phyloP scores from a whole-genome alignment of 2,329 filamentous ascomycete genomes.

The Penicillium sp. region DNA sequence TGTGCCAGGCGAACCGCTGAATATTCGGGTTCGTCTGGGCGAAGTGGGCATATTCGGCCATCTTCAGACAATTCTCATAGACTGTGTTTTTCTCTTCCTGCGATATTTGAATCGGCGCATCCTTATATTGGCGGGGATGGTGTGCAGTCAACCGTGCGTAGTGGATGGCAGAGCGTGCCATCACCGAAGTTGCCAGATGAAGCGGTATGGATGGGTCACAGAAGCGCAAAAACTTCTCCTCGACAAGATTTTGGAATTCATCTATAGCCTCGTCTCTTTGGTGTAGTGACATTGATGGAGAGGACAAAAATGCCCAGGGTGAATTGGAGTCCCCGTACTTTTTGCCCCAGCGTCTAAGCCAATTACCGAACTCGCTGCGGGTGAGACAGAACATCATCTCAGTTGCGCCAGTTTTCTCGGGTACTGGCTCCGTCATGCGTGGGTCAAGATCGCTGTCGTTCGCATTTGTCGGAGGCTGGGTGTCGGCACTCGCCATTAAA shows the following conservation, averaged over 20 bases:
- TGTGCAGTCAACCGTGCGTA: slow-evolving; percentile 52
- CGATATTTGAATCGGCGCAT: slow-evolving; percentile 21
- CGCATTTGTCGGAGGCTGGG: slow-evolving; percentile 46
- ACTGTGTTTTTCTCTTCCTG: slow-evolving; percentile 27
- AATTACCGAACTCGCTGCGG: slow-evolving; percentile 39
- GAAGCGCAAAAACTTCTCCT: slow-evolving; percentile 41
- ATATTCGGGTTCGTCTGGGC: slow-evolving; percentile 41
- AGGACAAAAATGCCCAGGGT: slow-evolving; percentile 27
- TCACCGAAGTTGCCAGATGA: slow-evolving; percentile 50
- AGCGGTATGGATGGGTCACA: slow-evolving; percentile 47
- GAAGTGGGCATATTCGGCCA: slow-evolving; percentile 27
- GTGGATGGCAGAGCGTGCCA: slow-evolving; percentile 49
- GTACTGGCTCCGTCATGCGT: slow-evolving; percentile 49
- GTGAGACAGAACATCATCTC: slow-evolving; percentile 51
- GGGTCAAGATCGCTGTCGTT: slow-evolving; percentile 47
- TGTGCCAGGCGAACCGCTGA: slow-evolving; percentile 52
- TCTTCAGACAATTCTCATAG: slow-evolving; percentile 43
- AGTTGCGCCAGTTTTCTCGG: slow-evolving; percentile 47
- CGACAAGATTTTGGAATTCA: slow-evolving; percentile 40
- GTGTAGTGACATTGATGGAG: slow-evolving; percentile 20
- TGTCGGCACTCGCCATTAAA: slow-evolving; percentile 18
- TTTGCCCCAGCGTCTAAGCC: slow-evolving; percentile 27
- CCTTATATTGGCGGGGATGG: slow-evolving; percentile 44
- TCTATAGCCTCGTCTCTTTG: slow-evolving; percentile 35
- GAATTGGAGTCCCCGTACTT: slow-evolving; percentile 15